Evolutionary conservation across 108 stramenopile species (phyloP).

Genomic region (Aurantiochytrium sp.): DNA sequence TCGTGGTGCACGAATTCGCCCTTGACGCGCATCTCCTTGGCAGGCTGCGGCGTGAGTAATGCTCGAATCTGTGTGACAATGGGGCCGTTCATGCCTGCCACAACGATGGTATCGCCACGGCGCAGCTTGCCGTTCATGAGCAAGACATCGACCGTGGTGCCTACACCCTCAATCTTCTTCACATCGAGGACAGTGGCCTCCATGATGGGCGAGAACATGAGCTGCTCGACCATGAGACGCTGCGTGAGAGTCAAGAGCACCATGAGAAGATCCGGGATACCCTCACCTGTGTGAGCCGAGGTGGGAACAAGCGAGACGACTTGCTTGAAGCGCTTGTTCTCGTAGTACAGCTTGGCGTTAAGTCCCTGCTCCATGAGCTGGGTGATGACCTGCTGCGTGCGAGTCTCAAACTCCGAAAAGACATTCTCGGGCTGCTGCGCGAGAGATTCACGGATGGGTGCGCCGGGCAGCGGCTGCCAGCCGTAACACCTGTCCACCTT

Average conservation of each 20-base stretch:
- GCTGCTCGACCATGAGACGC: constrained; percentile 67
- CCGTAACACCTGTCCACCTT: constrained; percentile 96
- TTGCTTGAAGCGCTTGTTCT: constrained; percentile 92
- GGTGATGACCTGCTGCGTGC: constrained; percentile 66
- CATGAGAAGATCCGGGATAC: constrained; percentile 90
- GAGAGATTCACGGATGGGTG: constrained; percentile 82
- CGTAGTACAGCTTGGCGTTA: constrained; percentile 98
- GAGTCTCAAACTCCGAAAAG: constrained; percentile 75
- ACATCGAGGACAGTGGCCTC: constrained; percentile 95
- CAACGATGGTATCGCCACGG: constrained; percentile 90
- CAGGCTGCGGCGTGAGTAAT: constrained; percentile 90
- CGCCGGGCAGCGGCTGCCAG: constrained; percentile 85
- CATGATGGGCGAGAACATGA: constrained; percentile 87
- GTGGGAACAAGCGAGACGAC: constrained; percentile 90
- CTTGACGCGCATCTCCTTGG: constrained; percentile 93
- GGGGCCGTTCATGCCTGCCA: constrained; percentile 93
- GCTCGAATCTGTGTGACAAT: constrained; percentile 92
- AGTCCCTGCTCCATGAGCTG: constrained; percentile 87
- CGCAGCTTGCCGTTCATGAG: constrained; percentile 83
- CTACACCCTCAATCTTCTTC: constrained; percentile 95
- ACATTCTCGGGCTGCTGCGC: constrained; percentile 81
- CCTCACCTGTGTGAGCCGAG: constrained; percentile 94
- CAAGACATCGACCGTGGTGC: constrained; percentile 94
- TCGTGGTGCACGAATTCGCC: constrained; percentile 95
- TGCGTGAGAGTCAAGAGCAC: constrained; percentile 86